Conservation (phyloP, 2,329 filamentous ascomycete genomes). For the Sarocladium brachiariae region DNA sequence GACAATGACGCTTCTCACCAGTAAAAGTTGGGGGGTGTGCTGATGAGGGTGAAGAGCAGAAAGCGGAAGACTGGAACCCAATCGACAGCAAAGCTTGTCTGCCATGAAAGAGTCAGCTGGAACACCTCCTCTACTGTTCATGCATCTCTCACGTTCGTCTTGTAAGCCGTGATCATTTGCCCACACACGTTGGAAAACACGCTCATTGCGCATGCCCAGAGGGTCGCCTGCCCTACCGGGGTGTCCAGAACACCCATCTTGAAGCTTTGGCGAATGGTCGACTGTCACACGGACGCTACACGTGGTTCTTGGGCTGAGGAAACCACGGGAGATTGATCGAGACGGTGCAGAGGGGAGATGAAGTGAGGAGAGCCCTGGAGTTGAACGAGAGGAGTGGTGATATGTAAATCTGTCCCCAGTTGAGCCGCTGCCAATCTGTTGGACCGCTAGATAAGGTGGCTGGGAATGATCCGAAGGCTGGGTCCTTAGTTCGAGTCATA, state of each 20-base stretch:
- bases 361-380: not conserved
- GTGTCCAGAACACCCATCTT: not conserved
- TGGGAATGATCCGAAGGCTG: too few species aligned
- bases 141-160: not conserved
- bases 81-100: constrained; percentile 58
- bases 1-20: constrained; percentile 46
- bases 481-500: too few species aligned
- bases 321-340: too few species aligned
- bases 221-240: not conserved
- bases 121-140: not conserved
- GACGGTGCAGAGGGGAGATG: not conserved
- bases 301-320: too few species aligned
- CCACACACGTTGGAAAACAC: constrained; percentile 63
- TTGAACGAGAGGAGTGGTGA: not conserved
- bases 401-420: not conserved
- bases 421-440: too few species aligned
- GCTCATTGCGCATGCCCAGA: not conserved
- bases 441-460: too few species aligned
- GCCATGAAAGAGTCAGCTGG: not conserved
- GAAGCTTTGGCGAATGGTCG: not conserved
- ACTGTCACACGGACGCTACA: too few species aligned
- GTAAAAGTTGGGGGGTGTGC: constrained; percentile 74
- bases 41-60: constrained; percentile 63
- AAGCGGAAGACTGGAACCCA: constrained; percentile 68
- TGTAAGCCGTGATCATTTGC: constrained; percentile 50